phyloP scores from a whole-genome alignment of 106 monocot species.

The Gastrodia elata region DNA sequence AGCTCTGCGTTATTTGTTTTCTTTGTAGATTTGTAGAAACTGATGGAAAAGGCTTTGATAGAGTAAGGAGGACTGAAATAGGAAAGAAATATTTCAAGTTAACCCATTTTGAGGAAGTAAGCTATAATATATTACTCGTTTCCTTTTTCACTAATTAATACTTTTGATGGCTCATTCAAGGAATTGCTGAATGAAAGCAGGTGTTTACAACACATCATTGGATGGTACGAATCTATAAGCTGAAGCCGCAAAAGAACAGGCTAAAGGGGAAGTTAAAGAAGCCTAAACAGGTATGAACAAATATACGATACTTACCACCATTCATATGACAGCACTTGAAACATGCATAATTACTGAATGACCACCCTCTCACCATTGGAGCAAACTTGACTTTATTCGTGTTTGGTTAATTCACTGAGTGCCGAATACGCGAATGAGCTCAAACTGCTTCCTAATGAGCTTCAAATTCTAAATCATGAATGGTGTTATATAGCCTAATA shows the following conservation, averaged over 20 bases:
- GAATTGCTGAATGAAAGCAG: constrained; percentile 23
- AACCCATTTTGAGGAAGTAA: constrained; percentile 96
- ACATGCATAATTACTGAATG: no score
- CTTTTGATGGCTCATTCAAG: no score
- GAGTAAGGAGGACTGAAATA: constrained; percentile 94
- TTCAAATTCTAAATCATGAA: no score
- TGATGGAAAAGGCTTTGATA: constrained; percentile 93
- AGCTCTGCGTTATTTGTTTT: neutral
- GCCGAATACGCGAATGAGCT: no score
- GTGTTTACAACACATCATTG: constrained; percentile 98
- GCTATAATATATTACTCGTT: neutral
- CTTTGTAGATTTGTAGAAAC: constrained; percentile 78
- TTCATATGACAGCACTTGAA: no score
- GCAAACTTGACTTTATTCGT: no score
- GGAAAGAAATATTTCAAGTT: constrained; percentile 97
- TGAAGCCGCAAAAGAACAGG: constrained; percentile 82
- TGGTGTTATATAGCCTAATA: no score
- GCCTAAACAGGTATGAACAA: constrained; percentile 55
- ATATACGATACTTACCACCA: neutral
- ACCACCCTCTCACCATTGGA: no score
- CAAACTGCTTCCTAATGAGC: no score
- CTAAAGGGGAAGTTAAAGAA: constrained; percentile 78
- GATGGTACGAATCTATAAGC: constrained; percentile 95
- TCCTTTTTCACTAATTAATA: neutral
- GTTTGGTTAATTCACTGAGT: no score